A percentile compares a stretch with the other conserved stretches of the same genome.
phyloP scores from a whole-genome alignment of 768 basidiomycete species.

The Kwoniella newhampshirensis region DNA sequence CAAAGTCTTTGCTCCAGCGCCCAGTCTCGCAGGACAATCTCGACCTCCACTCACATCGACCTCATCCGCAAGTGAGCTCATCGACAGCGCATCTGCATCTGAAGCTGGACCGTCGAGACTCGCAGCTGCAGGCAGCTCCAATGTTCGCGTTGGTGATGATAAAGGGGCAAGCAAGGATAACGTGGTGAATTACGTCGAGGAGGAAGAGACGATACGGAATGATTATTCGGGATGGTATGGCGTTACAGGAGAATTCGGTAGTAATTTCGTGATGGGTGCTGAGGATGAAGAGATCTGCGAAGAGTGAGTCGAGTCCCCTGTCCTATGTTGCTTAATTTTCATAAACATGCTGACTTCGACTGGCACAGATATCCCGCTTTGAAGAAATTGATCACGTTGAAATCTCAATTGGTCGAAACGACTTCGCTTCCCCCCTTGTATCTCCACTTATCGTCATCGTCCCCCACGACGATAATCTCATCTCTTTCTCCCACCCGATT shows the following conservation, averaged over 20 bases:
- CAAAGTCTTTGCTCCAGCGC: constrained; percentile 7
- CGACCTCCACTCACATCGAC: no score
- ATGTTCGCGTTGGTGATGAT: neutral
- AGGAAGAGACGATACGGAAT: constrained; percentile 94
- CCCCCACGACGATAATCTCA: constrained; percentile 52
- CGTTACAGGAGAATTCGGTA: constrained; percentile 87
- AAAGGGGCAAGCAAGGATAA: constrained; percentile 26
- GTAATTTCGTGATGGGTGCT: constrained; percentile 87
- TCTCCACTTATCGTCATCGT: constrained; percentile 58
- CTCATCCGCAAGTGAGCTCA: no score
- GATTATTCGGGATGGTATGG: constrained; percentile 91
- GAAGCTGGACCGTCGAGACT: no score
- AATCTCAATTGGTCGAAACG: constrained; percentile 71
- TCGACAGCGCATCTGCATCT: no score
- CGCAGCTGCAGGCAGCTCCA: neutral
- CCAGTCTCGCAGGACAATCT: neutral
- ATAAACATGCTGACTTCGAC: neutral
- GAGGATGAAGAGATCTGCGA: constrained; percentile 84
- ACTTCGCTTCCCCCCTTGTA: constrained; percentile 73
- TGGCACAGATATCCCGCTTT: constrained; percentile 89
- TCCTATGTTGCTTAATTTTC: neutral
- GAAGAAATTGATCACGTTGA: constrained; percentile 75
- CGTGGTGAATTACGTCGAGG: constrained; percentile 72
- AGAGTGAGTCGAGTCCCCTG: constrained; percentile 65
- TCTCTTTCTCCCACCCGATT: constrained; percentile 64